These are phyloP conservation scores for Aspergillus caelatus DNA, from an alignment of 2,329 filamentous ascomycete species.

Conservation along the genomic window DNA sequence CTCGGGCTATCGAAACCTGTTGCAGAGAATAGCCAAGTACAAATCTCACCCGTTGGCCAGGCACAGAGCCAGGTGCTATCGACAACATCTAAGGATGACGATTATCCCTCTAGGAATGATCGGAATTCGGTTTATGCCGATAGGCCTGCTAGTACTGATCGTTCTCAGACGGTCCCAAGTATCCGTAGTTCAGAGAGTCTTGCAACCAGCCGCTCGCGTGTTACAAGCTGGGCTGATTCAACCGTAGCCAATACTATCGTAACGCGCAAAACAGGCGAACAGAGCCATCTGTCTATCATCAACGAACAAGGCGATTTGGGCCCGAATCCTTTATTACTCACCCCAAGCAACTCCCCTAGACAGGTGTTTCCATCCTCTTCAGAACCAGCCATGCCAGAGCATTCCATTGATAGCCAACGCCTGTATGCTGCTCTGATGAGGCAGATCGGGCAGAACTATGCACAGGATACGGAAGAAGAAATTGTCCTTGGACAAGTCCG, in stretches of 20 bases:
- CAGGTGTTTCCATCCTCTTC: conserved; percentile 18
- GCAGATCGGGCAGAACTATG: conserved; percentile 35
- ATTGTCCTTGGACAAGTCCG: conserved; percentile 34
- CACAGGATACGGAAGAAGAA: conserved; percentile 24
- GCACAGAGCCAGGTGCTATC: conserved; percentile 5
- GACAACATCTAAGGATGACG: conserved; percentile 6
- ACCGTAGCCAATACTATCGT: conserved; percentile 45
- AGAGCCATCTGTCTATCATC: conserved; percentile 47
- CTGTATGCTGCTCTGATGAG: conserved; percentile 49
- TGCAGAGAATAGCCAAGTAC: conserved; percentile 23
- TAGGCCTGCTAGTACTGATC: conserved; percentile 4
- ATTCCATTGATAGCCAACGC: conserved; percentile 40
- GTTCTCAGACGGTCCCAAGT: conserved; percentile 24
- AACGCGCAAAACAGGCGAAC: conserved; percentile 35
- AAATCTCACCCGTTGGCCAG: conserved; percentile 27
- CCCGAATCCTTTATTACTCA: not conserved
- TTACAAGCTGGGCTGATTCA: conserved; percentile 54
- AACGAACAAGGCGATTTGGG: conserved; percentile 41
- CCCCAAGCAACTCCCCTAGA: conserved; percentile 2
- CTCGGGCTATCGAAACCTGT: conserved; percentile 37
- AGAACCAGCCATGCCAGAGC: conserved; percentile 22
- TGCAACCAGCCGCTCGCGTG: conserved; percentile 43
- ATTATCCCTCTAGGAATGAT: conserved; percentile 2
- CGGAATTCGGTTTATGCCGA: not conserved
- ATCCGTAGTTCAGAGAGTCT: conserved; percentile 38